A percentile compares a stretch with the other conserved stretches of the same genome.
phyloP scores from a whole-genome alignment of 441 rosid species.

The Aquilaria agallochum region DNA sequence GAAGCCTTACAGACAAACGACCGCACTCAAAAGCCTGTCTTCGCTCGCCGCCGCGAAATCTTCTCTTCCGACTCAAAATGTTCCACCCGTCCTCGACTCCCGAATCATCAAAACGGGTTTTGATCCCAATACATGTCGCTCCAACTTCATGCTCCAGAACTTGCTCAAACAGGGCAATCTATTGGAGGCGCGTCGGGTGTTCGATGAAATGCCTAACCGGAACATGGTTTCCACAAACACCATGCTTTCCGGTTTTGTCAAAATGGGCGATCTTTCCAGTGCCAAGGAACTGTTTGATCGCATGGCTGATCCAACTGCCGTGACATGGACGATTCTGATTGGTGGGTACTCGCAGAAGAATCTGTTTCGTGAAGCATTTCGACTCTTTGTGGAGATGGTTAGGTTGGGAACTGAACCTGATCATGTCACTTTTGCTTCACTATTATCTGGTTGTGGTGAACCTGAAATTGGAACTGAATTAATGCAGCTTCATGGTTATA shows the following conservation, averaged over 20 bases:
- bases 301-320: slow-evolving; percentile 56
- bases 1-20: slow-evolving; percentile 23
- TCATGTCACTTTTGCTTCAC: slow-evolving; percentile 65
- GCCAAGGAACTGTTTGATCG: slow-evolving; percentile 54
- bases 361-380: slow-evolving; percentile 49
- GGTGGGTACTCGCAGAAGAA: slow-evolving; percentile 52
- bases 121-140: slow-evolving; percentile 52
- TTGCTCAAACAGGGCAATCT: slow-evolving; percentile 37
- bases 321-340: slow-evolving; percentile 78
- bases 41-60: slow-evolving; percentile 10
- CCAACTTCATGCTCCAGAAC: slow-evolving; percentile 39
- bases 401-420: slow-evolving; percentile 44
- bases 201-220: slow-evolving; percentile 66
- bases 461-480: slow-evolving; percentile 22
- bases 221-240: slow-evolving; percentile 59
- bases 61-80: slow-evolving; percentile 13
- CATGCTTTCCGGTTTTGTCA: slow-evolving; percentile 65
- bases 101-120: slow-evolving; percentile 73
- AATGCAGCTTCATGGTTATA: slow-evolving; percentile 54
- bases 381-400: slow-evolving; percentile 54
- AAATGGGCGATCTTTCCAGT: slow-evolving; percentile 36
- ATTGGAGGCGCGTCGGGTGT: slow-evolving; percentile 56
- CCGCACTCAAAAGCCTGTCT: slow-evolving; percentile 19
- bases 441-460: slow-evolving; percentile 58
- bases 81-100: slow-evolving; percentile 39